phyloP scores from a whole-genome alignment of 208 protist genomes.

The Acanthamoeba royreba region DNA sequence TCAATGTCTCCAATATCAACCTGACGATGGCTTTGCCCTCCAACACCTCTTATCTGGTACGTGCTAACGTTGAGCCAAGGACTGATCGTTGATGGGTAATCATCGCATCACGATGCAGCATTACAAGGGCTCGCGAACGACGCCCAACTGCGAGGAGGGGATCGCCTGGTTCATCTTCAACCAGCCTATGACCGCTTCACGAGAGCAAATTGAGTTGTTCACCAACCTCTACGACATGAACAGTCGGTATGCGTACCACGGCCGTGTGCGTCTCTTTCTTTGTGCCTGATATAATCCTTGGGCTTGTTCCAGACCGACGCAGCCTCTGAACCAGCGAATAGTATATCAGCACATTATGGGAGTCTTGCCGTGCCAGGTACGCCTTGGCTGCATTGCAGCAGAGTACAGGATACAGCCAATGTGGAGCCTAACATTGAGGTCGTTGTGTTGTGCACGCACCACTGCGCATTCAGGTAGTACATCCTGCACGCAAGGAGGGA shows the following conservation, averaged over 20 bases:
- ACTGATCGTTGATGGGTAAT: neutral
- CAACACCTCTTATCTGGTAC: neutral
- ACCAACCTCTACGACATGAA: neutral
- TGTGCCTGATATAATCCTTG: too few species aligned
- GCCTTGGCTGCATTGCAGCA: neutral
- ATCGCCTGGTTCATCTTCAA: neutral
- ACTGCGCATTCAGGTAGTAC: neutral
- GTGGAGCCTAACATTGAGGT: too few species aligned
- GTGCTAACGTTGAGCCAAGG: neutral
- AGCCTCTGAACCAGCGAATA: neutral
- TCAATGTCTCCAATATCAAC: neutral
- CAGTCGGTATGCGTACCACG: neutral
- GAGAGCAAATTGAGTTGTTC: neutral
- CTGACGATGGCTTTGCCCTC: neutral
- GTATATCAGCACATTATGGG: neutral
- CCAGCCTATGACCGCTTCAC: neutral
- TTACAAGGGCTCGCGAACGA: neutral
- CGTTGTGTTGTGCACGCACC: neutral
- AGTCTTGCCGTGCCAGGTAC: neutral
- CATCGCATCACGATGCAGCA: neutral
- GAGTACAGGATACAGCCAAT: neutral
- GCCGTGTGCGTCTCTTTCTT: neutral
- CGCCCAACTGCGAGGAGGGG: neutral
- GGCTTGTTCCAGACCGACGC: neutral
- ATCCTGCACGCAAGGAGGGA: neutral